Base-by-base conservation (phyloP, 768 basidiomycete genomes). In the Psilocybe cubensis region DNA sequence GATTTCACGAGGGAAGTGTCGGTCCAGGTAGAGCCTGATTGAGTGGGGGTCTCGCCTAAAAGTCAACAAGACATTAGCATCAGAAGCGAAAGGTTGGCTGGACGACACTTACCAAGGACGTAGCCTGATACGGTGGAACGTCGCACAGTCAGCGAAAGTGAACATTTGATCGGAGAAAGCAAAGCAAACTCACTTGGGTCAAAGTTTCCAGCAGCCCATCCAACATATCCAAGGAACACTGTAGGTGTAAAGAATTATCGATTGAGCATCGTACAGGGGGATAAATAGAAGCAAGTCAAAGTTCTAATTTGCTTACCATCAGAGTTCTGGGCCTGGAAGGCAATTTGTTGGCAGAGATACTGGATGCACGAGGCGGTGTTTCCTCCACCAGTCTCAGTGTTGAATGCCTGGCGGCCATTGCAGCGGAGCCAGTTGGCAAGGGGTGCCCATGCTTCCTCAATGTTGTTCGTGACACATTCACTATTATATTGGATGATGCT, bases 371-470 rank as follows among this genome's bases (percentile, higher is more conserved):
- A 78, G n/a, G 76, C 75, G 23, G 76, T 74, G 61, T 85, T 76
- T 17, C 84, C 84, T 17, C 83, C 86, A 41, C 86, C 85, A 0
- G 83, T 85, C 67, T 87, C 85, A 10, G 83, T 82, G 65, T 84
- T 79, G 66, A 87, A 73, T 2, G 84, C 86, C 61, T 83, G 81
- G n/a, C 85, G 74, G 2, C 74, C 74, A 48, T 84, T 78, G 44
- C 66, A 65, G 33, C 80, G 74, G 5, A 86, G 75, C 79, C 79
- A 87, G 17, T 69, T 57, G 0, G 77, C 70, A 18, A 85, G 76
- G 7, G 79, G 76, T 3, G 63, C 65, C 78, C 83, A 81, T 2
- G 79, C 70, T 4, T 69, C 67, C 12, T 70, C 75, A 41, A 82
- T 83, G 70, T 83, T 83, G 67, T 84, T 81, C 4, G 80, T 86